Base-by-base conservation (phyloP, 257 asterid genomes). In the Solanum raphanifolium region DNA sequence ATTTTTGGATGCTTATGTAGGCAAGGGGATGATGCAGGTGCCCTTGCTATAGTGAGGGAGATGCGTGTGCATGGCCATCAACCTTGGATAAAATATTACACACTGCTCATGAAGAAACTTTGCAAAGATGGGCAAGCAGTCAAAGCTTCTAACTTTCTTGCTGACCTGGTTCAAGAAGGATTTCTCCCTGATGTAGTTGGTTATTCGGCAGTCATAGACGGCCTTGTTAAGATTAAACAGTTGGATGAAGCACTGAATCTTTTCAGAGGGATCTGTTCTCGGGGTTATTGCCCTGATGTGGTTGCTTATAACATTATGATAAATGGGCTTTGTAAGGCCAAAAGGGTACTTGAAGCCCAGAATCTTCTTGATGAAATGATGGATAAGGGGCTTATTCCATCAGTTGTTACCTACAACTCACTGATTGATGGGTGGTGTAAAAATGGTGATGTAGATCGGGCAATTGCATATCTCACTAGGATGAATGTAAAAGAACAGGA, bases 1-100 rank as follows among this genome's bases (percentile, higher is more conserved):
- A 93, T 96, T 88, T 91, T 95, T 87, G 94, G 95, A 88, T 94
- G 98, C 94, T 91, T 95, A 78, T 96, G 99, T 85, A 91, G 93
- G 87, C 90, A 88, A 89, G 90, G 71, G 68, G 96, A 96, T 90
- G 92, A 90, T 84, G 88, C 35, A 66, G 94, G 93, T 55, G 96
- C 96, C 86, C 93, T 95, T 88, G 88, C 88, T 87, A 85, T 96
- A 79, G 85, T 95, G 85, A 92, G 87, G 91, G 95, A 93, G 90
- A 95, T 96, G 97, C 97, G 98, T 78, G 87, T 62, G 48, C 62
- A 88, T 78, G 98, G 99, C 90, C 93, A 93, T 82, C 93, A 89
- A 86, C 99, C 99, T 32, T 96, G 99, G 99, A 96, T 96, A 89
- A 96, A 95, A 90, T 69, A 95, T 89, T 93, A 93, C 71, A 94